Conservation (phyloP, 192 early-diverging fungal species). For the Coemansia sp. region DNA sequence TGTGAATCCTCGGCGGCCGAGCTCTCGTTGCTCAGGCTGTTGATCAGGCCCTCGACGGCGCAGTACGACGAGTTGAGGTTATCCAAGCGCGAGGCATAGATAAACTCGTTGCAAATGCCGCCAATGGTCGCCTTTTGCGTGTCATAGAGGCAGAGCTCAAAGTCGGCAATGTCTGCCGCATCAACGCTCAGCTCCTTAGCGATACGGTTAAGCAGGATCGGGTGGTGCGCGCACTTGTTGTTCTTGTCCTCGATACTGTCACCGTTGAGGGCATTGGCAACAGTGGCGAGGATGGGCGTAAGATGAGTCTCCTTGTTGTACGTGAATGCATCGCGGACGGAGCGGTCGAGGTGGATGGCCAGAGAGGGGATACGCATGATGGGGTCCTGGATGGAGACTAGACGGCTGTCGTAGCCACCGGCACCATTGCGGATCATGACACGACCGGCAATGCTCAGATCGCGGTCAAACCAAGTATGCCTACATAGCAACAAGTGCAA, state of each 20-base stretch:
- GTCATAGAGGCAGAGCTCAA: conserved; percentile 98
- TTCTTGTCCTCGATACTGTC: conserved; percentile 5
- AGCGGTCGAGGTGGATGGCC: conserved; percentile 94
- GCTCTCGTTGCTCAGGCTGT: conserved; percentile 35
- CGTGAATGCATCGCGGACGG: conserved; percentile 77
- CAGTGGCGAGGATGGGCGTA: conserved; percentile 82
- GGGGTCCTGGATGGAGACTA: conserved; percentile 82
- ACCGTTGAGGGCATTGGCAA: conserved; percentile 57
- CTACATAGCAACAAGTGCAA: conserved; percentile 33
- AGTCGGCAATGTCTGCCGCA: conserved; percentile 82
- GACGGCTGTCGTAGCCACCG: conserved; percentile 68
- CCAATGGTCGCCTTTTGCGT: conserved; percentile 89
- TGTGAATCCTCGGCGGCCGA: conserved; percentile 43
- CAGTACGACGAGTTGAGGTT: conserved; percentile 98
- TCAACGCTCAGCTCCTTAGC: conserved; percentile 65
- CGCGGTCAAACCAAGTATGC: conserved; percentile 99
- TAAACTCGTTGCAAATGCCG: conserved; percentile 89
- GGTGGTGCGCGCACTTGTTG: conserved; percentile 65
- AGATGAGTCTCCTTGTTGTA: conserved; percentile 96
- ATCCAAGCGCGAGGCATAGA: conserved; percentile 92
- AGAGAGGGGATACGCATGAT: conserved; percentile 95
- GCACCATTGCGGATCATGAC: conserved; percentile 76
- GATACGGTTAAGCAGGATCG: conserved; percentile 74
- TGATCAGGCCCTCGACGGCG: conserved; percentile 60
- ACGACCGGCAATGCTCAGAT: conserved; percentile 92